These are phyloP conservation scores for Ganoderma boninense DNA, from an alignment of 1,284 basidiomycete genomes.

Conservation along the genomic window DNA sequence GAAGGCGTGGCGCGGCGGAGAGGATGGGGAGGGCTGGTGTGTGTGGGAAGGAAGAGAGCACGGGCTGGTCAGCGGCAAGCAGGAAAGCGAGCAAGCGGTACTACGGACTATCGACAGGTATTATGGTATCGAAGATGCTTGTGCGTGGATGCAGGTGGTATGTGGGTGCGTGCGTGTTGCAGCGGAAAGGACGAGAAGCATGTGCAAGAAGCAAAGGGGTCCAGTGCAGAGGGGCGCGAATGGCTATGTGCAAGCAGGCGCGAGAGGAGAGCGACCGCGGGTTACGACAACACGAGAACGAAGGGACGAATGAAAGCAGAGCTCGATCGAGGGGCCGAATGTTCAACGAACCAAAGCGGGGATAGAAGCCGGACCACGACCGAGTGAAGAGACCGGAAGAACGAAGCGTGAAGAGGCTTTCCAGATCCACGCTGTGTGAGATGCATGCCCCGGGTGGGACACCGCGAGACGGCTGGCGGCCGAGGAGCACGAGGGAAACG, in stretches of 20 bases:
- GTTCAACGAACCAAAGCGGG: not conserved
- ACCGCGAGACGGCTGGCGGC: not conserved
- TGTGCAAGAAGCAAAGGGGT: conserved; percentile 22
- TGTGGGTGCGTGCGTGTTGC: conserved; percentile 13
- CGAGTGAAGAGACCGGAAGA: not conserved
- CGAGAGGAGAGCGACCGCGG: conserved; percentile 11
- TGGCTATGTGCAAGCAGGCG: conserved; percentile 21
- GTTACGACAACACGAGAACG: conserved; percentile 25
- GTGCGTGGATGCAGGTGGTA: conserved; percentile 11
- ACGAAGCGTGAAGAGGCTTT: not conserved
- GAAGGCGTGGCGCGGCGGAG: conserved; percentile 6
- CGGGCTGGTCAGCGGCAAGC: not conserved
- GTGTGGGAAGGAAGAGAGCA: not conserved
- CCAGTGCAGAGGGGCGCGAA: conserved; percentile 17
- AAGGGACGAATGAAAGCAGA: conserved; percentile 17
- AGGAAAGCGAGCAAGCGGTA: conserved; percentile 12
- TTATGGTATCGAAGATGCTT: conserved; percentile 19
- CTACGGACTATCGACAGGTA: conserved; percentile 22
- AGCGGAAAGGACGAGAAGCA: conserved; percentile 8
- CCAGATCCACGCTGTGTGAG: not conserved
- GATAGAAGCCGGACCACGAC: conserved; percentile 4
- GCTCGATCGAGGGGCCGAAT: not conserved
- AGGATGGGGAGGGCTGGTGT: not conserved
- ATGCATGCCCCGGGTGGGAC: not conserved
- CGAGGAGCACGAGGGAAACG: not conserved